These are phyloP conservation scores for Colletotrichum filicis DNA, from an alignment of 2,329 filamentous ascomycete genomes.

Conservation along the genomic window DNA sequence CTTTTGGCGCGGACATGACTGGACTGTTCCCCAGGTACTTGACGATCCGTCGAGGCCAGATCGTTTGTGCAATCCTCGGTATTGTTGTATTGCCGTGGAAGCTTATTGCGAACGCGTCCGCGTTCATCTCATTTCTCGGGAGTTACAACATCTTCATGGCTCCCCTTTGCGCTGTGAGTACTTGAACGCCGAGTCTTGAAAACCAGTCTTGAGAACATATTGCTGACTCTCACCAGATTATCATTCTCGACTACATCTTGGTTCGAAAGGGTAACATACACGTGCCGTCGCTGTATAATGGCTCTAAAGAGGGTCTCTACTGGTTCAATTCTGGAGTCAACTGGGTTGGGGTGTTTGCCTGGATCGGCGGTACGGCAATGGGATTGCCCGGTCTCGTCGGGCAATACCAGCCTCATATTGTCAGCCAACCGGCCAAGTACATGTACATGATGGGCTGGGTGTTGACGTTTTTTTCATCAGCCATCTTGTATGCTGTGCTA, in stretches of 20 bases:
- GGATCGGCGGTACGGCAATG: conserved; percentile 39
- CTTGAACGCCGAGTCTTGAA: too few species aligned
- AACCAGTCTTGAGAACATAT: not conserved
- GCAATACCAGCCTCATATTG: conserved; percentile 39
- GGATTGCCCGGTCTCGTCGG: conserved; percentile 43
- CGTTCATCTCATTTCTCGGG: conserved; percentile 41
- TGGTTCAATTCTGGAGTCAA: conserved; percentile 47
- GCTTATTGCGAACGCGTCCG: conserved; percentile 38
- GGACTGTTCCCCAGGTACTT: conserved; percentile 44
- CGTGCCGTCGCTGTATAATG: conserved; percentile 44
- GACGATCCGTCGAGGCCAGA: conserved; percentile 45
- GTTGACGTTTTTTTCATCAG: conserved; percentile 41
- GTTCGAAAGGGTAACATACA: conserved; percentile 46
- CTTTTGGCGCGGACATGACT: conserved; percentile 47
- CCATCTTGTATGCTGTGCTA: conserved; percentile 40
- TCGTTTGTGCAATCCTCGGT: conserved; percentile 45
- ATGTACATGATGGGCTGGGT: conserved; percentile 47
- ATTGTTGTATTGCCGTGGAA: conserved; percentile 47
- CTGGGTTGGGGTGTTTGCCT: conserved; percentile 40
- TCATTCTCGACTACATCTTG: conserved; percentile 48
- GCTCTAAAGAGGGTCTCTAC: conserved; percentile 42
- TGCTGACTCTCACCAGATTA: conserved; percentile 35
- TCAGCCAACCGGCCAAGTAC: conserved; percentile 39
- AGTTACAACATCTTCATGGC: conserved; percentile 44
- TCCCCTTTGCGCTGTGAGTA: conserved; percentile 39